Base-by-base conservation (phyloP, 148 eudicot genomes). In the Agrostemma githago region DNA sequence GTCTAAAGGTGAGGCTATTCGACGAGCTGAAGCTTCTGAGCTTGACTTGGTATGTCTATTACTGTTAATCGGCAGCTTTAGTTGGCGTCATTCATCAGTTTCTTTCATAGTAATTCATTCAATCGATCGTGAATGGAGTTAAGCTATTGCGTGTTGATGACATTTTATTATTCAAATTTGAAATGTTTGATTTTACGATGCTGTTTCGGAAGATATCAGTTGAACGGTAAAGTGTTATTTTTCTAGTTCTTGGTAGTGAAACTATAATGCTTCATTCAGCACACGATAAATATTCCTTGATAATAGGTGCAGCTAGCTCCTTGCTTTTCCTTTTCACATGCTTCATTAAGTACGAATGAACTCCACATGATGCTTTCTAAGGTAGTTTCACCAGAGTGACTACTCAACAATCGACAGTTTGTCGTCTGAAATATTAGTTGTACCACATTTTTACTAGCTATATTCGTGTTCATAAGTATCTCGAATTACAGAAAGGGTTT, bases 11-110 rank as follows among this genome's bases (percentile, higher is more conserved):
- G 85, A 87, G 75, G 98, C 97, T 65, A 34, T 91, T 74, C 87
- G 79, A 81, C 89, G 85, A 85, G 95, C 97, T 62, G 89, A 88
- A 70, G 95, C 77, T 68, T 88, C 86, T 60, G 82, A 81, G 75
- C 92, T 93, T 83, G 92, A 91, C 80, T 75, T 93, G 91, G 98
- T 93, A 84, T 75, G 84, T 74, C 10, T 66, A 26, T 14, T 51
- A 43, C 10, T 26, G 34, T 26, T 26, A 26, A 26, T 26, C 34
- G 1, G 34, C 34, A 26, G 2, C 37, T 64, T 0, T 6, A 19
- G 62, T 8, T 26, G 65, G 42, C 6, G 37, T 59, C 4, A 26
- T 20, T 3, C 20, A 41, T 17, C 40, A 8, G 9, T 48, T 2
- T 75, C 38, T 62, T 61, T 46, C 68, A 4, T 14, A 4, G 63